Evolutionary conservation across 1,284 basidiomycete genomes (phyloP).

Genomic region (Grifola frondosa): DNA sequence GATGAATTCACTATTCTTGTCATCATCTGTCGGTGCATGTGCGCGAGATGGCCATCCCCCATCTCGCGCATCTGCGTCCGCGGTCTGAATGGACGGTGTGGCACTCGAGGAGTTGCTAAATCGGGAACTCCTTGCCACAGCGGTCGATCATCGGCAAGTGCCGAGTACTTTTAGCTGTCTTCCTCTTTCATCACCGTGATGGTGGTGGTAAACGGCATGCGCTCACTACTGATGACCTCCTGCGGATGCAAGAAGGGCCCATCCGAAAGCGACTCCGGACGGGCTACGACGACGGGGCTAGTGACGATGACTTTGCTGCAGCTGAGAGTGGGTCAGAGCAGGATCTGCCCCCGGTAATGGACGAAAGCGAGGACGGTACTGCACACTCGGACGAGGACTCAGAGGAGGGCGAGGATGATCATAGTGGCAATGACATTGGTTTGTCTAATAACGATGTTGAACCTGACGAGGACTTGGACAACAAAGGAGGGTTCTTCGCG

Average conservation of each 20-base stretch:
- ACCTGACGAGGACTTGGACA: conserved; percentile 10
- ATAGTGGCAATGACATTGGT: conserved; percentile 4
- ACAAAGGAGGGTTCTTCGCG: conserved; percentile 9
- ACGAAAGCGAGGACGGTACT: conserved; percentile 1
- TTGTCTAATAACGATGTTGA: conserved; percentile 6
- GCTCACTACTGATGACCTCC: conserved; percentile 37
- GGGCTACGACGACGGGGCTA: conserved; percentile 11
- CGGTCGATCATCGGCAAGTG: conserved; percentile 8
- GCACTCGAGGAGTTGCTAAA: too few relatives aligned
- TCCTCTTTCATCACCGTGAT: conserved; percentile 14
- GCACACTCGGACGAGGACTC: conserved; percentile 10
- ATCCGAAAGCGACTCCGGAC: conserved; percentile 26
- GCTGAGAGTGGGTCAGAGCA: not conserved
- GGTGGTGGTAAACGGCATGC: conserved; percentile 28
- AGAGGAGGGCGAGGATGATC: conserved; percentile 12
- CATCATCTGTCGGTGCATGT: too few relatives aligned
- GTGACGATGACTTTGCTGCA: too few relatives aligned
- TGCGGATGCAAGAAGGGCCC: conserved; percentile 37
- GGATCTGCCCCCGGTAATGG: too few relatives aligned
- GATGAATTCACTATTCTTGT: too few relatives aligned
- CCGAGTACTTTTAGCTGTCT: conserved; percentile 7
- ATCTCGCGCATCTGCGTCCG: too few relatives aligned
- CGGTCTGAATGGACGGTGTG: too few relatives aligned
- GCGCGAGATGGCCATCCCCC: too few relatives aligned
- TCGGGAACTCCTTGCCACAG: too few relatives aligned